phyloP scores from a whole-genome alignment of 2,329 filamentous ascomycete genomes.

The Alternaria conjuncta region DNA sequence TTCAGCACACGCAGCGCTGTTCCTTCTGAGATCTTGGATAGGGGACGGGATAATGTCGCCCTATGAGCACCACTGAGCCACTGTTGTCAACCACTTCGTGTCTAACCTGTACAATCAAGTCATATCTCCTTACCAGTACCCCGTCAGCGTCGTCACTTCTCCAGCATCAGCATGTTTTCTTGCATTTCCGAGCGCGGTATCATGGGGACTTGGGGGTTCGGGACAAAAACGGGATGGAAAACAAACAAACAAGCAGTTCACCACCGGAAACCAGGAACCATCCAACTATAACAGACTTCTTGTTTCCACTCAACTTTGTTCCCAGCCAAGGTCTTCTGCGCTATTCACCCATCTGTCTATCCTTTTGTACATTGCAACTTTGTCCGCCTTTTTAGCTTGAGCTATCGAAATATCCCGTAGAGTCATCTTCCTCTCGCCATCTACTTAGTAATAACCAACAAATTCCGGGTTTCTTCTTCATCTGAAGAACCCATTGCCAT shows the following conservation, averaged over 20 bases:
- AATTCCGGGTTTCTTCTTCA: background rate
- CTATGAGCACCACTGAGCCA: constrained; percentile 8
- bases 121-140: constrained; percentile 6
- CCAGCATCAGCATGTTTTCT: background rate
- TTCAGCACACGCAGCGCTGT: constrained; percentile 48
- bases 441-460: background rate
- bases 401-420: background rate
- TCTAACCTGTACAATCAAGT: background rate
- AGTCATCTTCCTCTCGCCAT: background rate
- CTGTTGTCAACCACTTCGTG: background rate
- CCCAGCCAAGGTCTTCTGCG: background rate
- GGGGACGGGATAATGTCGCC: constrained; percentile 30
- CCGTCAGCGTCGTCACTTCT: background rate
- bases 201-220: background rate
- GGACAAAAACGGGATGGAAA: background rate
- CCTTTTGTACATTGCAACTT: background rate
- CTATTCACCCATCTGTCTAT: background rate
- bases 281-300: background rate
- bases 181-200: constrained; percentile 1
- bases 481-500: background rate
- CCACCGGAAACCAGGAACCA: background rate
- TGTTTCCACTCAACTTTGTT: background rate
- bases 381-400: background rate
- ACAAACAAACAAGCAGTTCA: background rate
- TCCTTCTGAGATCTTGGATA: constrained; percentile 48